These are phyloP conservation scores for Spathaspora boniae DNA, from an alignment of 805 yeast species.

Conservation along the genomic window DNA sequence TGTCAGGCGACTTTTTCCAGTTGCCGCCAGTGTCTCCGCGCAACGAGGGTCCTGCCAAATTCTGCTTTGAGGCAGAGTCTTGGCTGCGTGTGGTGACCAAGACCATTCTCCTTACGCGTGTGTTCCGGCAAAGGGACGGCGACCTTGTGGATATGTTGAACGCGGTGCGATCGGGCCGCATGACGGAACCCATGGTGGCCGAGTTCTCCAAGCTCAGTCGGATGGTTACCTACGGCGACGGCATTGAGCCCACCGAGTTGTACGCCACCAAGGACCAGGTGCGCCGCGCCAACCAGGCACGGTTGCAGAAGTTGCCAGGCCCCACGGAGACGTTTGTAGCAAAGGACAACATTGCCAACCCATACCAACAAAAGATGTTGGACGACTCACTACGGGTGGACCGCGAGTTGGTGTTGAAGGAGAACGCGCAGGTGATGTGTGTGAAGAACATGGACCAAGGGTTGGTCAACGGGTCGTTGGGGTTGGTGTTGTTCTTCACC, in stretches of 20 bases:
- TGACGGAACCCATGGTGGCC: slow-evolving; percentile 45
- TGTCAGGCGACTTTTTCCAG: slow-evolving; percentile 96
- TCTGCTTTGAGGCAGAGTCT: slow-evolving; percentile 69
- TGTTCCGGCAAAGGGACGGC: slow-evolving; percentile 81
- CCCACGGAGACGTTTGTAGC: slow-evolving; percentile 41
- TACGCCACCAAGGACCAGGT: slow-evolving; percentile 88
- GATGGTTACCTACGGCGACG: slow-evolving; percentile 58
- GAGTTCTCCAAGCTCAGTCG: slow-evolving; percentile 58
- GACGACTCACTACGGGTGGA: slow-evolving; percentile 74
- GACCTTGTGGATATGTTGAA: slow-evolving; percentile 77
- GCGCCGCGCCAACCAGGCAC: slow-evolving; percentile 59
- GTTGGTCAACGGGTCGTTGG: slow-evolving; percentile 89
- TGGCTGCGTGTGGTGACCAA: slow-evolving; percentile 66
- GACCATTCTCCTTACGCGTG: slow-evolving; percentile 70
- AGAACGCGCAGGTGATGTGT: slow-evolving; percentile 93
- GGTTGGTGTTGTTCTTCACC: slow-evolving; percentile 62
- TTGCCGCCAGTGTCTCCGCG: slow-evolving; percentile 76
- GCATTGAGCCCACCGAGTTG: slow-evolving; percentile 83
- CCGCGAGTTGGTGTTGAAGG: slow-evolving; percentile 57
- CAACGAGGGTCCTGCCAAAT: slow-evolving; percentile 37
- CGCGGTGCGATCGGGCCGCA: slow-evolving; percentile 69
- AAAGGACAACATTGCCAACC: slow-evolving; percentile 26
- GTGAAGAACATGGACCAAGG: slow-evolving; percentile 72
- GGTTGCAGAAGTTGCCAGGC: slow-evolving; percentile 23
- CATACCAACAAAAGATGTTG: slow-evolving; percentile 20